Evolutionary conservation across 2,329 filamentous ascomycete genomes (phyloP).

Genomic region (Paecilomyces sp.): DNA sequence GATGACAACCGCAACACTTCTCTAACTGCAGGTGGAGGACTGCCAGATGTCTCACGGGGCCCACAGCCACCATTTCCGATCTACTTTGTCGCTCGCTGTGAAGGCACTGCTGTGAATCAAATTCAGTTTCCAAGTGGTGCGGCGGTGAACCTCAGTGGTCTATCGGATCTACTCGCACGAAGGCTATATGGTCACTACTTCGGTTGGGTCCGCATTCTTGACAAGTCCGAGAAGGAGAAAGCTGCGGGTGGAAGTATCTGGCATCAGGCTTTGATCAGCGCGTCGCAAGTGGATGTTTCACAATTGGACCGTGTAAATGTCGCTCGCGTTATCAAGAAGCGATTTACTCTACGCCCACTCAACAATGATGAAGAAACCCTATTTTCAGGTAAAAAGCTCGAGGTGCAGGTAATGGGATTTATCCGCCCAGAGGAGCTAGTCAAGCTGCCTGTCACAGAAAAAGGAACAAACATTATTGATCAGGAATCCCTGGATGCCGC

Average conservation of each 20-base stretch:
- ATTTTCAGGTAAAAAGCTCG: conserved; percentile 35
- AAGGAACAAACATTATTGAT: conserved; percentile 27
- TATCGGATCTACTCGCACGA: conserved; percentile 47
- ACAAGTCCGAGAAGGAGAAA: conserved; percentile 21
- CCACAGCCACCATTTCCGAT: conserved; percentile 23
- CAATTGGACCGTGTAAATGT: conserved; percentile 41
- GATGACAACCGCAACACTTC: conserved; percentile 29
- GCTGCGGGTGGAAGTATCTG: conserved; percentile 38
- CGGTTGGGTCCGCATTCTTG: conserved; percentile 50
- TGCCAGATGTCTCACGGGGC: conserved; percentile 18
- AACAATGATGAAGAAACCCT: conserved; percentile 14
- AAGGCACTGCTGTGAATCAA: conserved; percentile 41
- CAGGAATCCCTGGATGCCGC: conserved; percentile 26
- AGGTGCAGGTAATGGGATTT: conserved; percentile 55
- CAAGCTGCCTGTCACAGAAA: conserved; percentile 7
- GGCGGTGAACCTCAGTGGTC: conserved; percentile 47
- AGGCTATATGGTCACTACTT: conserved; percentile 57
- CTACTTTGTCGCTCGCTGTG: conserved; percentile 43
- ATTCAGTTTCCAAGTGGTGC: conserved; percentile 39
- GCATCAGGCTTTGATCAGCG: conserved; percentile 53
- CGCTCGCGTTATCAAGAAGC: conserved; percentile 44
- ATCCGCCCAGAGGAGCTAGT: conserved; percentile 11
- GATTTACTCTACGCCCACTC: conserved; percentile 29
- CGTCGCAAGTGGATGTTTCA: conserved; percentile 39
- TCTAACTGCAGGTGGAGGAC: conserved; percentile 24